Conservation (phyloP, 2,329 filamentous ascomycete genomes). For the Trichoderma sp. region DNA sequence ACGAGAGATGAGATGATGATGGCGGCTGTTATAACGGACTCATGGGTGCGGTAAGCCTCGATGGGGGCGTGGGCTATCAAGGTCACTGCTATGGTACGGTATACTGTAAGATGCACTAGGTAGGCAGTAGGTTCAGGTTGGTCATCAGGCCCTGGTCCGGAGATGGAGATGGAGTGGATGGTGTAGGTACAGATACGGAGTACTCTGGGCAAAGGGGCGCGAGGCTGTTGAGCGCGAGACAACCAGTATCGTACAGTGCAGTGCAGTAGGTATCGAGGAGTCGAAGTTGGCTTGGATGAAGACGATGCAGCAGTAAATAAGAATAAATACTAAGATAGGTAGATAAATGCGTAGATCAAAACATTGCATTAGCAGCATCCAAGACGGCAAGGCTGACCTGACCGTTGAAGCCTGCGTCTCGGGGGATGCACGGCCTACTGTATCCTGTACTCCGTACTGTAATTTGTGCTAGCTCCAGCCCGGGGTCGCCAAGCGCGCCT, state of each 20-base stretch:
- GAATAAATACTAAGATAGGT: no score
- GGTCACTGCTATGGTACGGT: not conserved
- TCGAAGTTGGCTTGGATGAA: not conserved
- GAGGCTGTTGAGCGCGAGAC: not conserved
- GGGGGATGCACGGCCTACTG: not conserved
- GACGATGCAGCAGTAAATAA: not conserved
- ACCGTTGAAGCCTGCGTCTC: not conserved
- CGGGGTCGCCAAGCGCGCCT: not conserved
- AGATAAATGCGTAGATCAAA: no score
- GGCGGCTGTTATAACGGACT: not conserved
- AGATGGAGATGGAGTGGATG: not conserved
- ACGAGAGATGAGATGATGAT: not conserved
- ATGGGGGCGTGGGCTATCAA: constrained; percentile 9
- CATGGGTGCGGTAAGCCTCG: constrained; percentile 10
- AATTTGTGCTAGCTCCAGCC: not conserved
- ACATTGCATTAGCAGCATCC: not conserved
- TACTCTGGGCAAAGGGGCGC: not conserved
- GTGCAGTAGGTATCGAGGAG: not conserved
- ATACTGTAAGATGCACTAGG: not conserved
- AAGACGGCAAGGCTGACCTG: constrained; percentile 5
- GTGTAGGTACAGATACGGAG: not conserved
- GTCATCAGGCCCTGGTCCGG: not conserved
- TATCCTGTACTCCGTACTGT: no score
- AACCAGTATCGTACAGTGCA: no score
- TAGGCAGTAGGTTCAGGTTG: not conserved